Evolutionary conservation across 1,284 basidiomycete genomes (phyloP).

Genomic region (Boletus semigastroideus): DNA sequence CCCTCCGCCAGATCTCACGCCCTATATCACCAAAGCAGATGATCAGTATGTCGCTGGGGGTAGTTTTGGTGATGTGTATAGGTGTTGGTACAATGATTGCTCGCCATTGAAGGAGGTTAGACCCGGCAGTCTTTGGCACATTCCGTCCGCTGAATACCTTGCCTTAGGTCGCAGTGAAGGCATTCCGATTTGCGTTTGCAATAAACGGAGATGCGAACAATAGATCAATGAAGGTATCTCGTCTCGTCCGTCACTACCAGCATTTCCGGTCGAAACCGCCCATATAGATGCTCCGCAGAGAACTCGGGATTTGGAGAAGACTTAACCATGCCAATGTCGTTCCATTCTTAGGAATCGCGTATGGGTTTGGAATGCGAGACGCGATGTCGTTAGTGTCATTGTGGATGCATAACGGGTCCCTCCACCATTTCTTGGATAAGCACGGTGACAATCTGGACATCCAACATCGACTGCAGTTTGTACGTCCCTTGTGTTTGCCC

Average conservation of each 20-base stretch:
- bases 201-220: background rate
- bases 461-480: constrained; percentile 4
- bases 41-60: constrained; percentile 8
- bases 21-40: background rate
- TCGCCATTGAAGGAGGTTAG: constrained; percentile 6
- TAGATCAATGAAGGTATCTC: background rate
- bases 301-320: constrained; percentile 22
- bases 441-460: background rate
- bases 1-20: constrained; percentile 13
- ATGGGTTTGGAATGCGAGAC: constrained; percentile 14
- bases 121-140: background rate
- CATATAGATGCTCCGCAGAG: constrained; percentile 11
- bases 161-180: background rate
- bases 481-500: background rate
- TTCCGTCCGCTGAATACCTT: background rate
- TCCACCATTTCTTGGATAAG: constrained; percentile 7
- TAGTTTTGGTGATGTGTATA: constrained; percentile 14
- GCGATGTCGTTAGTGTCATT: constrained; percentile 15
- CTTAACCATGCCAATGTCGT: constrained; percentile 10
- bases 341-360: constrained; percentile 12
- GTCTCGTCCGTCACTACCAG: background rate
- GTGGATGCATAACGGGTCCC: constrained; percentile 20
- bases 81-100: constrained; percentile 1
- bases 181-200: background rate
- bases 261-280: background rate